Percentiles rank a stretch among this genome's conserved stretches.
Conservation (phyloP, 2,329 filamentous ascomycete genomes). For the Uncinocarpus reesii region DNA sequence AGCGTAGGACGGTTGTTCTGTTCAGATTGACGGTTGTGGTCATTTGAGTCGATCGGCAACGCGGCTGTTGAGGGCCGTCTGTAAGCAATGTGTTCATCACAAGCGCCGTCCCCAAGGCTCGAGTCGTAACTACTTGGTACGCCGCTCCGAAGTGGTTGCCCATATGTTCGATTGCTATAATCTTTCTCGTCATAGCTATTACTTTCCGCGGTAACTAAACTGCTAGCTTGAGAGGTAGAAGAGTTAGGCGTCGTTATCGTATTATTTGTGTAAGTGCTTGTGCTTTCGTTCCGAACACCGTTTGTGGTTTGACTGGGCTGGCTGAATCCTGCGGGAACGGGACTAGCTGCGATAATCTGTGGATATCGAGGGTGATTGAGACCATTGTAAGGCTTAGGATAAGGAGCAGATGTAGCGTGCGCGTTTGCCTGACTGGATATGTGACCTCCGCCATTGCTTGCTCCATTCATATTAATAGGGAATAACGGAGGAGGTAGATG, state of each 20-base stretch:
- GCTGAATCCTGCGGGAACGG: not conserved
- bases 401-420: not conserved
- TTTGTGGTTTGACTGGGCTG: slow-evolving; percentile 10
- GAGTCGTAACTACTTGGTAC: slow-evolving; percentile 11
- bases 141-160: not conserved
- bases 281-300: slow-evolving; percentile 28
- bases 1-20: not conserved
- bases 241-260: slow-evolving; percentile 33
- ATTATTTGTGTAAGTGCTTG: slow-evolving; percentile 34
- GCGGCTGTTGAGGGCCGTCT: slow-evolving; percentile 8
- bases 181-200: slow-evolving; percentile 32
- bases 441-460: not conserved
- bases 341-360: not conserved
- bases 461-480: not conserved
- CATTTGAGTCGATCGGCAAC: slow-evolving; percentile 5
- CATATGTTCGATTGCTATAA: slow-evolving; percentile 18
- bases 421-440: not conserved
- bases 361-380: not conserved
- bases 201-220: slow-evolving; percentile 32
- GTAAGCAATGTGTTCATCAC: slow-evolving; percentile 1
- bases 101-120: slow-evolving; percentile 8
- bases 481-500: slow-evolving; percentile 1
- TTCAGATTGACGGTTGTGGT: not conserved
- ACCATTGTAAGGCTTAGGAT: not conserved
- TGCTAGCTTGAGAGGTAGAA: slow-evolving; percentile 37